Conservation (phyloP, 306 rosid genomes). For the Lathyrus tuberosus region DNA sequence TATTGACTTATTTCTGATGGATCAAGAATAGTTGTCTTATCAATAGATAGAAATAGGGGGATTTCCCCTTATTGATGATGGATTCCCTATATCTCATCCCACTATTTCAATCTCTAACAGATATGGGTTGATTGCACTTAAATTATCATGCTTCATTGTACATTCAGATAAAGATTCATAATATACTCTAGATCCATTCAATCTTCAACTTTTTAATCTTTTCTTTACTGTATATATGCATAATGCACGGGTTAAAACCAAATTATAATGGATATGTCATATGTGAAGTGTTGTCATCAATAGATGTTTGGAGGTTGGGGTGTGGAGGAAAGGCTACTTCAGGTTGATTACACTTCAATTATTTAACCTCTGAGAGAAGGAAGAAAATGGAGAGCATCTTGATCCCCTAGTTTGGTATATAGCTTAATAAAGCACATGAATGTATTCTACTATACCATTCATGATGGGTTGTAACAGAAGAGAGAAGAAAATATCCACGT, state of each 20-base stretch:
- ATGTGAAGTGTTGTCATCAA: not conserved
- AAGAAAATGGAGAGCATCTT: not conserved
- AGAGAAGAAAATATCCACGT: not conserved
- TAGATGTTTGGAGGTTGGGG: not conserved
- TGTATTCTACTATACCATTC: not conserved
- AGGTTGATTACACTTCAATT: not conserved
- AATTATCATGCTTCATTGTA: not conserved
- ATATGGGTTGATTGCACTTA: too few species aligned
- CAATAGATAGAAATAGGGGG: too few species aligned
- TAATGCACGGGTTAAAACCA: not conserved
- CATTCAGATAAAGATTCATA: not conserved
- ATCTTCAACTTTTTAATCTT: not conserved
- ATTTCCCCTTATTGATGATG: too few species aligned
- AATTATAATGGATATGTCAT: constrained; percentile 7
- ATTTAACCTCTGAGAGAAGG: not conserved
- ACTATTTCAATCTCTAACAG: too few species aligned
- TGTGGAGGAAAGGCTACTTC: not conserved
- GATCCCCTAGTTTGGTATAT: not conserved
- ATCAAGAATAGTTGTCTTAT: too few species aligned
- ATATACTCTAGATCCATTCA: constrained; percentile 3
- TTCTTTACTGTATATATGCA: not conserved
- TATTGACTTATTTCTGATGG: too few species aligned
- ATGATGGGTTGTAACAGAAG: not conserved
- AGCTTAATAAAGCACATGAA: not conserved
- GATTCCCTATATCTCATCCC: too few species aligned